Conservation (phyloP, 2,329 filamentous ascomycete genomes). For the Davidsoniella virescens region DNA sequence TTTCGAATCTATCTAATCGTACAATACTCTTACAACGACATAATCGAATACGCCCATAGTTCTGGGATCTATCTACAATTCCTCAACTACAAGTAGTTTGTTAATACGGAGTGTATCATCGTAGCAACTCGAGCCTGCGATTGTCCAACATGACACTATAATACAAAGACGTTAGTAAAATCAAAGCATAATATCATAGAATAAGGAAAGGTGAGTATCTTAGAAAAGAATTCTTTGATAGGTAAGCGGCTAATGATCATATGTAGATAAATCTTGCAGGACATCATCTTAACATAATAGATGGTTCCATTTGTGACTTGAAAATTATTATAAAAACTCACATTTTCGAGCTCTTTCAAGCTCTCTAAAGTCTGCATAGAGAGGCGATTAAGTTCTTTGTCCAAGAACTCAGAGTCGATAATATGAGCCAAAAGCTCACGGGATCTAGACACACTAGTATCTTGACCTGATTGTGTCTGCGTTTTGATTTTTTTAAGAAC, state of each 20-base stretch:
- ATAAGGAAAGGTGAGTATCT: not conserved
- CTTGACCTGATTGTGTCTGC: constrained; percentile 5
- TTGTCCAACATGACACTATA: constrained; percentile 9
- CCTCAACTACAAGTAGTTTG: constrained; percentile 7
- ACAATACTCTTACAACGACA: no score
- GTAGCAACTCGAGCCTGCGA: constrained; percentile 8
- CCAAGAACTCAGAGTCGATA: constrained; percentile 4
- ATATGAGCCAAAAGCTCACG: constrained; percentile 8
- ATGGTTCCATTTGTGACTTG: no score
- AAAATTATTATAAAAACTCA: not conserved
- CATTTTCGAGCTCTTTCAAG: constrained; percentile 12
- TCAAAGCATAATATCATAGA: no score
- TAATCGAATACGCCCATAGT: no score
- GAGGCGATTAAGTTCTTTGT: constrained; percentile 5
- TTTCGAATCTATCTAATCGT: no score
- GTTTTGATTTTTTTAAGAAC: constrained; percentile 9
- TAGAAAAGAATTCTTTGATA: not conserved
- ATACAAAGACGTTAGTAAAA: not conserved
- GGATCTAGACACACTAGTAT: constrained; percentile 7
- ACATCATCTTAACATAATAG: no score
- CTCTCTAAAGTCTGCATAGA: constrained; percentile 3
- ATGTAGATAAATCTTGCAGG: not conserved
- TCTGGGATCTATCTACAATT: no score
- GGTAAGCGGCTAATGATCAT: no score
- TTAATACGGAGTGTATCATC: constrained; percentile 12